Base-by-base conservation (phyloP, 352 stramenopile species). In the Phytophthora syringae region DNA sequence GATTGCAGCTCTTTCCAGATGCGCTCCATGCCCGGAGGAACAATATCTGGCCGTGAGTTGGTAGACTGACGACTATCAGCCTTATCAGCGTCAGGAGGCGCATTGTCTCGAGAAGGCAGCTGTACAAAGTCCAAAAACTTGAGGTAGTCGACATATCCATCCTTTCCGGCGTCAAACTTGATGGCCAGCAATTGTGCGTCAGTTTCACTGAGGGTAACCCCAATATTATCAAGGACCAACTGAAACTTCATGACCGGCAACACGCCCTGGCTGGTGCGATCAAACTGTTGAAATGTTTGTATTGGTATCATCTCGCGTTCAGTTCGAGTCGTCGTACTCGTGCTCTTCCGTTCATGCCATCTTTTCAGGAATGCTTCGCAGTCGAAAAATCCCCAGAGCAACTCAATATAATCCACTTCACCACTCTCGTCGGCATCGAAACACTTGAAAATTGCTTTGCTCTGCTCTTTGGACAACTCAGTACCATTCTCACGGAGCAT, bases 321-420 rank as follows among this genome's bases (percentile, higher is more conserved):
- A 4, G 55, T 54, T 54, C 62, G 32, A 11, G 51, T 15, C 9
- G 36, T 48, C 13, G 64, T 73, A 12, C 57, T 74, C 15, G 42
- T 52, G 15, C 64, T 78, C 20, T 81, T 85, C 20, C 71, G 64
- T 16, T 72, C 60, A 18, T 68, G 34, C 84, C 84, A 92, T 30
- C 72, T 64, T 45, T 90, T 89, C 3, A 87, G 43, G 45, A 91
- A 91, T 16, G 71, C 68, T n/a, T 74, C 60, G 7, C 68, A 71
- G 30, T 90, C 81, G 64, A 91, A 89, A 55, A 89, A 86, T 11
- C 72, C 66, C 82, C 80, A 90, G 1, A 93, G 62, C 27, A 93
- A 56, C 52, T 90, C 79, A 3, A 52, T 68, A 47, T 89, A 90
- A 66, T 86, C 70, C 44, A 91, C 73, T 10, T 72, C 74, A 0